Percentiles rank a stretch among this genome's conserved stretches.
phyloP scores from a whole-genome alignment of 768 basidiomycete genomes.

The Cystobasidium onofrii region DNA sequence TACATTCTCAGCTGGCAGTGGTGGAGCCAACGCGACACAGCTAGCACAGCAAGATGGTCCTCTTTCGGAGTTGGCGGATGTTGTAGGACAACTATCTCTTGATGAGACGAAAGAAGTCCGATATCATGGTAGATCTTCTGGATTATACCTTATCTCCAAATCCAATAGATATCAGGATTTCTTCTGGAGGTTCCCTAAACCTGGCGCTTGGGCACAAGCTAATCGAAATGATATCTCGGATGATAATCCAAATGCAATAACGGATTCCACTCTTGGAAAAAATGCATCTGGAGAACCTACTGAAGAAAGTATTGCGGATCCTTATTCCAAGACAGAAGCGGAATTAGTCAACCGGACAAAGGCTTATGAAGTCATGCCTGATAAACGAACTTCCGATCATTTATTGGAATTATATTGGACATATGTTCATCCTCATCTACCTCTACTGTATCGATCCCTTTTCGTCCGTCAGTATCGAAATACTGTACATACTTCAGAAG shows the following conservation, averaged over 20 bases:
- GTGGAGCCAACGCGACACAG: background rate
- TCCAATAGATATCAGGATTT: slow-evolving; percentile 38
- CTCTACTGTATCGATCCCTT: slow-evolving; percentile 49
- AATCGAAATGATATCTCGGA: slow-evolving; percentile 25
- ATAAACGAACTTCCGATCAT: slow-evolving; percentile 56
- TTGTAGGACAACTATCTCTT: slow-evolving; percentile 73
- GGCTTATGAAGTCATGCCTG: slow-evolving; percentile 54
- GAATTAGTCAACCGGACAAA: slow-evolving; percentile 42
- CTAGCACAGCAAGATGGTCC: slow-evolving; percentile 35
- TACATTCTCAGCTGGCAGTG: background rate
- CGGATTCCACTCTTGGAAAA: background rate
- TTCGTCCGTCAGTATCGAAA: slow-evolving; percentile 40
- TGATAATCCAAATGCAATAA: background rate
- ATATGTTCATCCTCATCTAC: slow-evolving; percentile 70
- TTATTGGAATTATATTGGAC: slow-evolving; percentile 70
- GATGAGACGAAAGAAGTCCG: slow-evolving; percentile 80
- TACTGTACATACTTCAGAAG: slow-evolving; percentile 28
- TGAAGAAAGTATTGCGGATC: slow-evolving; percentile 6
- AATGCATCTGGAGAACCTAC: background rate
- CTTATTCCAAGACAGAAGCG: slow-evolving; percentile 37
- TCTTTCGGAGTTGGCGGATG: slow-evolving; percentile 52
- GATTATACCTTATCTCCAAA: slow-evolving; percentile 41
- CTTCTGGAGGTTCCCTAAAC: slow-evolving; percentile 62
- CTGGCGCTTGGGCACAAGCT: slow-evolving; percentile 80
- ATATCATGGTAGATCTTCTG: slow-evolving; percentile 59